Evolutionary conservation across 345 rosid species (phyloP), one percentile per base, ranked within the genome.

Genomic region (Eucalyptus dawsonii): DNA sequence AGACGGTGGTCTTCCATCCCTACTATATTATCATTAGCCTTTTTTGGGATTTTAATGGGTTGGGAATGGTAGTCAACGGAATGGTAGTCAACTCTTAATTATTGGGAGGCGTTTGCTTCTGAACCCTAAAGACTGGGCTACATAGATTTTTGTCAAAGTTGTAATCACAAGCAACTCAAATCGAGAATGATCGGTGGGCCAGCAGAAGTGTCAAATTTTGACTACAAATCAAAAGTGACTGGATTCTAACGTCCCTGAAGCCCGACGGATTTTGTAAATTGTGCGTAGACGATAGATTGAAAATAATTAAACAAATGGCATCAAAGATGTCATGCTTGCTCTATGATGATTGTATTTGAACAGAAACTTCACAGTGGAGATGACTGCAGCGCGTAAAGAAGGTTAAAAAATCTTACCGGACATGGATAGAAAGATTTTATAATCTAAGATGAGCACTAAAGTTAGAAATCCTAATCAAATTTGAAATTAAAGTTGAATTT

Each of bases 331-430:
- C 29, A 56, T 56, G 62, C 62, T 56, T 56, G 62, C 62, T 24
- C 7, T 10, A 10, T 25, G 0, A 25, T 10, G 62, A 24, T 5
- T 21, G 58, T 21, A 0, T 53, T 0, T 53, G 58, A 25, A 56
- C 29, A 24, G 0, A 14, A 56, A 56, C 29, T 56, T 56, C 62
- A 0, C 1, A 10, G 13, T 56, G 62, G 62, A 24, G 1, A 56
- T 24, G 14, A 56, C 14, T 24, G 29, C 62, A 56, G 29, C 13
- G 62, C 62, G 0, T 10, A 25, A 24, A 22, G 29, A 56, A 56
- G 62, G 62, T 56, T 9, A 56, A 24, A 56, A 56, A 56, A 56
- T 56, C 62, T 56, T 25, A 56, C 13, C 62, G 29, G 6, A 2
- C 62, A 56, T 56, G 62, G 29, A 14, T 56, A 56, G 27, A 22